A percentile compares a stretch with the other conserved stretches of the same genome.
Conservation (phyloP, 1,284 basidiomycete species). For the Moesziomyces globuligerus region DNA sequence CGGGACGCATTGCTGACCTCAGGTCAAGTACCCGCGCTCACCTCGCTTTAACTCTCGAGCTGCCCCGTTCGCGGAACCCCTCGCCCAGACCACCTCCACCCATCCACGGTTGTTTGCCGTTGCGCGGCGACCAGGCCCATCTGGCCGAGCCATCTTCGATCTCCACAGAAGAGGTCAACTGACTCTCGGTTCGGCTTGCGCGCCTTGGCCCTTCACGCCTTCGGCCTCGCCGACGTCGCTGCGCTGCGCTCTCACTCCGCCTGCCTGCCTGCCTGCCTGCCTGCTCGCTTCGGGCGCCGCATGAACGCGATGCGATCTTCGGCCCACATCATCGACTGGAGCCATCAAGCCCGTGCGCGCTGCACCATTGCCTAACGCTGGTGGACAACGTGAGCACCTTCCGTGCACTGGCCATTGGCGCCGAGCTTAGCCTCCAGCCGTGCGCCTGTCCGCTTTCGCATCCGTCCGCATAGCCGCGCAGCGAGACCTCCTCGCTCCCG, state of each 20-base stretch:
- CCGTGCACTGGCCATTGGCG: background rate
- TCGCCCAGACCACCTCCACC: background rate
- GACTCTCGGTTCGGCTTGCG: background rate
- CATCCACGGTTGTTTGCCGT: background rate
- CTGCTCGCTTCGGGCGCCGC: background rate
- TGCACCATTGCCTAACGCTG: background rate
- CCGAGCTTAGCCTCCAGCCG: no score
- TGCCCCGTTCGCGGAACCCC: background rate
- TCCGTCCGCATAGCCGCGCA: no score
- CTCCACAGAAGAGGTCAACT: constrained; percentile 2
- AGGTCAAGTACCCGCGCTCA: background rate
- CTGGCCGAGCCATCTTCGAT: background rate
- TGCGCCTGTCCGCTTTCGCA: no score
- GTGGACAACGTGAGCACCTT: background rate
- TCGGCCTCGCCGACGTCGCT: background rate
- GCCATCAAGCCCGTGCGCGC: background rate
- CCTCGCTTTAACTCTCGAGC: background rate
- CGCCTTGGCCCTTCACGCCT: background rate
- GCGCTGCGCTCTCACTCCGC: no score
- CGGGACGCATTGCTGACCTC: background rate
- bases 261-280: background rate
- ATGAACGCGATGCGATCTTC: constrained; percentile 2
- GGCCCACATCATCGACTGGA: constrained; percentile 6
- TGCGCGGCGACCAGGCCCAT: background rate
- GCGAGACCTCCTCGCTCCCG: no score